phyloP scores from a whole-genome alignment of 225 moss, liverwort and hornwort species.

The Asterella californica region DNA sequence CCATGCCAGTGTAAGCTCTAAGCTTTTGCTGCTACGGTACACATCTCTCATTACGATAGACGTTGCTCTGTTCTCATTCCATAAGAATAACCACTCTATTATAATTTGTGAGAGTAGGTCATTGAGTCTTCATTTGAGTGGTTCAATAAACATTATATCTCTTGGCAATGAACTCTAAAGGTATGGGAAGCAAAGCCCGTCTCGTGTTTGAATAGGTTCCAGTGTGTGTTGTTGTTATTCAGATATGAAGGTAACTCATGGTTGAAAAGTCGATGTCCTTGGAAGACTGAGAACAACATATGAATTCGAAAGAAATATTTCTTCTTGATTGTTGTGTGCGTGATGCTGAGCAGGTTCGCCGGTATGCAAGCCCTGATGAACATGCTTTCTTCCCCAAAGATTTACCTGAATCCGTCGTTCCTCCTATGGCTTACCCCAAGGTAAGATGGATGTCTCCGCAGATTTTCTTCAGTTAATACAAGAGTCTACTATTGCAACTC shows the following conservation, averaged over 20 bases:
- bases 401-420: slow-evolving; percentile 67
- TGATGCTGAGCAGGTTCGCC: slow-evolving; percentile 53
- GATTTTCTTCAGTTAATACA: neutral
- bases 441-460: slow-evolving; percentile 30
- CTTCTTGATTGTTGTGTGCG: neutral
- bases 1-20: slow-evolving; percentile 81
- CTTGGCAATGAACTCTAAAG: no score
- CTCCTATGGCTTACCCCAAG: slow-evolving; percentile 49
- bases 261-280: neutral
- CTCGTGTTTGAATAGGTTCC: neutral
- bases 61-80: neutral
- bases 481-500: no score
- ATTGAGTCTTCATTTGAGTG: no score
- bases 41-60: neutral
- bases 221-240: no score
- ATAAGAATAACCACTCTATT: neutral
- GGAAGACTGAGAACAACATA: neutral
- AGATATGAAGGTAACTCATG: no score
- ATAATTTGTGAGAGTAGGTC: neutral
- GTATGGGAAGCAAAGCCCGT: neutral
- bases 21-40: no score
- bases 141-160: no score
- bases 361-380: slow-evolving; percentile 82
- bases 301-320: neutral
- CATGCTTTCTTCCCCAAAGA: slow-evolving; percentile 70